Evolutionary conservation across 23 red algal genomes (phyloP), one percentile per base, ranked within the genome.

Genomic region (Porphyridium purpureum): DNA sequence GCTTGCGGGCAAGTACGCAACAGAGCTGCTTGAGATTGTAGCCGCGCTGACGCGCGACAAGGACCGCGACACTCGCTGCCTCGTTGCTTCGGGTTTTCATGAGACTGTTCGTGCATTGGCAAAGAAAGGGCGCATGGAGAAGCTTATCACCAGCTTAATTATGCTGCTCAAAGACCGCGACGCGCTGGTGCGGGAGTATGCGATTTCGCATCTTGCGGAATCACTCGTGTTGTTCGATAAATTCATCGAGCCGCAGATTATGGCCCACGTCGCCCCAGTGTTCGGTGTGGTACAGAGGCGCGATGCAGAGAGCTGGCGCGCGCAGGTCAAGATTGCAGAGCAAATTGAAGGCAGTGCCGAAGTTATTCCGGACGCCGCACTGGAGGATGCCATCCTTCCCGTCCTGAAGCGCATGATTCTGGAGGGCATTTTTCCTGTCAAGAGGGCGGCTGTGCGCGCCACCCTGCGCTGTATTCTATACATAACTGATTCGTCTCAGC

Each of bases 41-140:
- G 80, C 73, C 7, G 73, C 64, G 31, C 55, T 85, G 15, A 59
- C 80, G 6, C 73, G 74, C 42, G 80, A 85, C 21, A 85, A 57
- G 22, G 80, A 85, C 35, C 67, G 69, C 33, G 68, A 85, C 35
- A 68, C 74, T 19, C 67, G 80, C 2, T 85, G 56, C 28, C 73
- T 85, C 44, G 29, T 85, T 2, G 69, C 80, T 2, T 63, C 66
- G 7, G 80, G 80, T 4, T 63, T 85, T 8, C 80, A 85, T 62
- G 57, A 85, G 69, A 85, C 67, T 0, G 57, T 66, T 1, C 53
- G 61, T 19, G 55, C 64, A 24, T 35, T 28, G 14, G 67, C 47
- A 2, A 50, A 41, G 7, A 70, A 62, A 0, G 49, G 57, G 33
- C 56, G 65, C 36, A 63, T 61, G 59, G 76, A 62, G 4, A 27